Evolutionary conservation across 2,329 filamentous ascomycete species (phyloP), one percentile per base, ranked within the genome.

Genomic region (Cercospora sp.): DNA sequence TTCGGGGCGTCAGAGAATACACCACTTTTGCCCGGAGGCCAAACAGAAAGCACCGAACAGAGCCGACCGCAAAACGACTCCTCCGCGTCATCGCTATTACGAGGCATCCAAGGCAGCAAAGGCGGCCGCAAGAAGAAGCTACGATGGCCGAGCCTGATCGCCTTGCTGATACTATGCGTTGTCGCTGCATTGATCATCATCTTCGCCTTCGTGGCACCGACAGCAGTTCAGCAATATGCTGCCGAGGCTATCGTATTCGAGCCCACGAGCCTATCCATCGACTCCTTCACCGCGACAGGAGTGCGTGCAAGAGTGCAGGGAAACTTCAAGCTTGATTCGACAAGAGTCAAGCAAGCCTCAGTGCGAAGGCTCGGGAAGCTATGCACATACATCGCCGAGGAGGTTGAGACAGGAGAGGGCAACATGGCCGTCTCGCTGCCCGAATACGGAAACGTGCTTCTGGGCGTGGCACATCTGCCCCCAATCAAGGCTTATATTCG

Each of bases 221-320:
- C 90, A 16, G 88, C 90, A 7, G 88, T 97, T 10, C 89, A 97
- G 79, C 87, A 92, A 77, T 99, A 99, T 79, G 92, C 91, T 60
- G 90, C 94, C 80, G 85, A 94, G 78, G 92, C 94, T 3, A 85
- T 90, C 26, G 88, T 94, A 18, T 87, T 99, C 72, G 88, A 94
- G 76, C 92, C 95, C 1, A 93, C 90, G 5, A 91, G 90, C 72
- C 81, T 99, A 20, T 93, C 93, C 1, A 89, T 99, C 68, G 91
- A 95, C 75, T 92, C 91, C 2, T 91, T 97, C 72, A 97, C 93
- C 0, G 77, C 88, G 7, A 85, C 89, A 67, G 94, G 95, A 12
- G 87, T 97, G 8, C 88, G 86, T 69, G 91, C 92, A 33, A 89
- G 93, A 70, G 85, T 99, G 58, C 90, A 94, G 75, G 94, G 91